Percentiles rank a stretch among this genome's conserved stretches.
Evolutionary conservation across 2,329 filamentous ascomycete species (phyloP).

Genomic region (Fusarium pseudograminearum): DNA sequence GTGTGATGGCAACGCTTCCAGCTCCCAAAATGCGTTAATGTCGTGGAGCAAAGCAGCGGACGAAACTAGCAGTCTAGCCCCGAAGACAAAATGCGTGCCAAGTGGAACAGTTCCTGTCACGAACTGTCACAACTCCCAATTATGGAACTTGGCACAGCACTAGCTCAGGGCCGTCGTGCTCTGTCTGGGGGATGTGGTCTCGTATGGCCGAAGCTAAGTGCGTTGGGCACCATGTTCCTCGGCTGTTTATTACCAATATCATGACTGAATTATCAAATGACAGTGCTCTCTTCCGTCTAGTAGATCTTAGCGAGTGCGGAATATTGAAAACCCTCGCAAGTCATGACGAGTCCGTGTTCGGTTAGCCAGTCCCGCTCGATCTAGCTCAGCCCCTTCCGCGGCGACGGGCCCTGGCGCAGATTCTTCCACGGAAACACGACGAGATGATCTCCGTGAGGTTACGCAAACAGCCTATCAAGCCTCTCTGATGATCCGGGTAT

Average conservation of each 20-base stretch:
- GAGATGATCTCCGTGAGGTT: not conserved
- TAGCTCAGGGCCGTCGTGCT: not conserved
- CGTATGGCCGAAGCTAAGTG: not conserved
- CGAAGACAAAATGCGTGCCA: constrained; percentile 11
- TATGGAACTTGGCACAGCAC: not conserved
- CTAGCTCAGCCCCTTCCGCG: not conserved
- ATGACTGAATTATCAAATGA: not conserved
- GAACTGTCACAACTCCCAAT: not conserved
- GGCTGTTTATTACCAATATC: not conserved
- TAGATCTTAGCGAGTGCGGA: not conserved
- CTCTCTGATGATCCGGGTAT: not conserved
- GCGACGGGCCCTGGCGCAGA: not conserved
- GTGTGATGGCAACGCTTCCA: not conserved
- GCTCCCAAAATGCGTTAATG: constrained; percentile 3
- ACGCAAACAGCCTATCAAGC: not conserved
- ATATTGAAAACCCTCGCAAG: not conserved
- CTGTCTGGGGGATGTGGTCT: not conserved
- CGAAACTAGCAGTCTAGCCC: not conserved
- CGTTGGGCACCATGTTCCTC: not conserved
- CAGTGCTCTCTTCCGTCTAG: not conserved
- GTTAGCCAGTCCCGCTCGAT: not conserved
- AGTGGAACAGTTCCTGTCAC: not conserved
- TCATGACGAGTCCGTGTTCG: not conserved
- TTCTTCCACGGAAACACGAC: not conserved
- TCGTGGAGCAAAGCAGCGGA: not conserved